phyloP scores from a whole-genome alignment of 805 yeast genomes.

The Wickerhamomyces silvicola region DNA sequence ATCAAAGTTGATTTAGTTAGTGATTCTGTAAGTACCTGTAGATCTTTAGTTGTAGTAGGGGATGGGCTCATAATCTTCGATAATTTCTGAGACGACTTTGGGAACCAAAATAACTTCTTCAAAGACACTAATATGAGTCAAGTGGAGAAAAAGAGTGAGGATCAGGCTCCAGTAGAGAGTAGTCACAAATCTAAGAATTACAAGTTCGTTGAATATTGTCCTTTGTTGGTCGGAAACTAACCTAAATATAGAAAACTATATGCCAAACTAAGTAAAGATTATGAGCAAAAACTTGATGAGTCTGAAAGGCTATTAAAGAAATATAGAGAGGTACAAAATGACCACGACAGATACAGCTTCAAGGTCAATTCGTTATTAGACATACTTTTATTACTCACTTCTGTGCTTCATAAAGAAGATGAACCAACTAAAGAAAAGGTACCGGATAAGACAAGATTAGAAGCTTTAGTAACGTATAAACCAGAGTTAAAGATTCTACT shows the following conservation, averaged over 20 bases:
- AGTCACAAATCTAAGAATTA: neutral
- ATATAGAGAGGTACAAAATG: neutral
- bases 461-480: no score
- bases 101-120: no score
- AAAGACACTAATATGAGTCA: no score
- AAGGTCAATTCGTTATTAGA: constrained; percentile 1
- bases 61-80: no score
- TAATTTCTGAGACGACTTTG: no score
- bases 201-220: neutral
- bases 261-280: constrained; percentile 1
- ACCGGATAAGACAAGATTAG: neutral
- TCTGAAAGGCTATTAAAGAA: neutral
- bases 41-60: no score
- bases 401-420: neutral
- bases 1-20: constrained; percentile 7
- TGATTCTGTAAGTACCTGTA: no score
- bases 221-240: no score
- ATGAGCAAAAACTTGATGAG: neutral
- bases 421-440: neutral
- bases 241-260: neutral
- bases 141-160: no score
- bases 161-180: no score
- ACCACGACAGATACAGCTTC: neutral
- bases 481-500: no score
- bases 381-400: neutral